Conservation (phyloP, 345 rosid species). For the Hibiscus mutabilis region DNA sequence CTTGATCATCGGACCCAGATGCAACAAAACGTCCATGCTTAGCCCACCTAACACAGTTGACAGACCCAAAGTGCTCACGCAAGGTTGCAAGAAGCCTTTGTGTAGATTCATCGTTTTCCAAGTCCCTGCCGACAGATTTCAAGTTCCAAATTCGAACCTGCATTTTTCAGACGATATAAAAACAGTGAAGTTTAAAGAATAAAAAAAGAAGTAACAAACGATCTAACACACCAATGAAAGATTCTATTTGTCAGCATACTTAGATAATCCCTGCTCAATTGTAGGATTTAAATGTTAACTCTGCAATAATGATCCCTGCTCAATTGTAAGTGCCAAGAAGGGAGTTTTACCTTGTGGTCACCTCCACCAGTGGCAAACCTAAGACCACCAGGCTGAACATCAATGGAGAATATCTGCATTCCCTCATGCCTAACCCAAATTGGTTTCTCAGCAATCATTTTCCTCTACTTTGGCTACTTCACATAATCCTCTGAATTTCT, state of each 20-base stretch:
- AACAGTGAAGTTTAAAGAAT: neutral
- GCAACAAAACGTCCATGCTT: slow-evolving; percentile 87
- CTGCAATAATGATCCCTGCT: neutral
- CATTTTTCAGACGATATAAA: slow-evolving; percentile 4
- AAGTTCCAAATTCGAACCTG: slow-evolving; percentile 96
- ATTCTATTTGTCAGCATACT: neutral
- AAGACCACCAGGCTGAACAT: slow-evolving; percentile 64
- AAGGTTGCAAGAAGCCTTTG: slow-evolving; percentile 91
- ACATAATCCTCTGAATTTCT: slow-evolving; percentile 8
- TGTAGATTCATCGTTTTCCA: slow-evolving; percentile 46
- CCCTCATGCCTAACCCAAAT: slow-evolving; percentile 96
- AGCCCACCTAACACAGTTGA: slow-evolving; percentile 99
- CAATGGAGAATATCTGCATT: slow-evolving; percentile 94
- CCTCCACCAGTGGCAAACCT: slow-evolving; percentile 7
- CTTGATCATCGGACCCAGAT: slow-evolving; percentile 97
- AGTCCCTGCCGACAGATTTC: slow-evolving; percentile 67
- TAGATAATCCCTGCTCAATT: neutral
- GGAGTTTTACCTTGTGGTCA: slow-evolving; percentile 1
- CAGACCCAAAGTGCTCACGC: slow-evolving; percentile 98
- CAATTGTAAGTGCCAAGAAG: slow-evolving; percentile 8
- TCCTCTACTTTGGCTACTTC: slow-evolving; percentile 5
- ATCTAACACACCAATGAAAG: neutral
- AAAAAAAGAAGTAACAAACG: no score
- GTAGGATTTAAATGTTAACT: neutral
- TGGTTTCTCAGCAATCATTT: slow-evolving; percentile 97